Evolutionary conservation across 2,329 filamentous ascomycete genomes (phyloP), one percentile per base, ranked within the genome.

Genomic region (Boeremia exigua): DNA sequence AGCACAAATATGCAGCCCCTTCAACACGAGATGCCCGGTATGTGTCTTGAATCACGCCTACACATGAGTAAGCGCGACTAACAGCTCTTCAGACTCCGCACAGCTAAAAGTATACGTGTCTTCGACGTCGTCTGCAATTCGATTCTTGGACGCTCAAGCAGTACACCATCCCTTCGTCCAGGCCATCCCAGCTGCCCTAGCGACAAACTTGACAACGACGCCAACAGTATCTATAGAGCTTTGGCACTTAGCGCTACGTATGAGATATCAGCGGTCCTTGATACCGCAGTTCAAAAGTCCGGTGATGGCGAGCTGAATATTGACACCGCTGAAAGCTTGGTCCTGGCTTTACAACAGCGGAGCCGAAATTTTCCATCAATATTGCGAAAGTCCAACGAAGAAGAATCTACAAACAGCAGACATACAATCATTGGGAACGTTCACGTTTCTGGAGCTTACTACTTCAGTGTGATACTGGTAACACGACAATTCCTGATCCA

Each of bases 391-490:
- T 45, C 52, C 17, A 56, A 46, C 56, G 9, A 54, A 56, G 32
- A 64, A 59, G 33, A 54, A 27, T 32, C 62, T 25, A 32, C 65
- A 43, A 38, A 61, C 59, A 43, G 62, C 60, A 42, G 59, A 27
- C 71, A 77, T 15, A 75, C 73, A 0, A 76, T 78, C 2, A 77
- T 84, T 25, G 80, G 79, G 0, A 83, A 79, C 23, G 75, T 84
- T 1, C 83, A 86, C 50, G 78, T 86, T 6, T 81, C 83, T 0
- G 86, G 83, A 53, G 72, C 81, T 0, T 86, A 86, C 60, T 85
- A 86, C 59, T 84, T 86, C 50, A 81, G 83, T 0, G 81, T 86
- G 0, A 86, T 84, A 17, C 66, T 86, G 0, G 81, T 83, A 2
- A 85, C 83, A 0, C 75, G 84, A 1, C 84, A 83, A 0, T 81